phyloP scores from a whole-genome alignment of 352 stramenopile species.

The Pythium phragmitis region DNA sequence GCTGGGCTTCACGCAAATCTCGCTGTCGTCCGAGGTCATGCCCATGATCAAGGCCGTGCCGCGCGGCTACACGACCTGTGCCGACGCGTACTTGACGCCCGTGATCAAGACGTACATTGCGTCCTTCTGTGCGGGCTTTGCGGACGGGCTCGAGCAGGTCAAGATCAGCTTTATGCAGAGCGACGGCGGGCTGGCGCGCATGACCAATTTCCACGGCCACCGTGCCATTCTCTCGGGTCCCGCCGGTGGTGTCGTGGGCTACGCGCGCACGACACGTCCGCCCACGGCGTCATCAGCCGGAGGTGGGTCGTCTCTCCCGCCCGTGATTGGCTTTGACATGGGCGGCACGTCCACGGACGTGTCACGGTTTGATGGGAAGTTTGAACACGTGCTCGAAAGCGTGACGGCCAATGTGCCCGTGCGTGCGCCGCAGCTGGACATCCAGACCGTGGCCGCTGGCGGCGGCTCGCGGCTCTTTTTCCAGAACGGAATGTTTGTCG shows the following conservation, averaged over 20 bases:
- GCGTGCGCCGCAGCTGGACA: conserved; percentile 97
- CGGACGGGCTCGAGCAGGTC: conserved; percentile 82
- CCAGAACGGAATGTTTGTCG: conserved; percentile 96
- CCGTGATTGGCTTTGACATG: conserved; percentile 99
- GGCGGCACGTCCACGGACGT: conserved; percentile 98
- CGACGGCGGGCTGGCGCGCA: conserved; percentile 96
- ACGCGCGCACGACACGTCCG: conserved; percentile 91
- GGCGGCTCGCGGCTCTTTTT: conserved; percentile 97
- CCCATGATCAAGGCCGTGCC: conserved; percentile 98
- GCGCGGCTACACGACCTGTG: conserved; percentile 95
- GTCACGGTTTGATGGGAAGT: conserved; percentile 95
- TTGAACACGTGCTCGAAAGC: conserved; percentile 98
- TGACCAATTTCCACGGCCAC: conserved; percentile 93
- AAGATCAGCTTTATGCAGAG: conserved; percentile 99
- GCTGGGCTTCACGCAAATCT: conserved; percentile 95
- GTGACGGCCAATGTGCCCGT: conserved; percentile 98
- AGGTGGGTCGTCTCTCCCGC: conserved; percentile 26
- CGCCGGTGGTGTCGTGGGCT: conserved; percentile 95
- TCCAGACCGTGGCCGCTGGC: conserved; percentile 98
- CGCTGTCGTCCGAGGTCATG: conserved; percentile 92
- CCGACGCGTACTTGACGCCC: conserved; percentile 97
- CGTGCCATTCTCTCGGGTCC: conserved; percentile 93
- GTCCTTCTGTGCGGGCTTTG: conserved; percentile 97
- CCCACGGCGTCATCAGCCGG: conserved; percentile 29
- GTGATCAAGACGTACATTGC: conserved; percentile 97